Percentiles rank a stretch among this genome's conserved stretches.
phyloP scores from a whole-genome alignment of 1,284 basidiomycete species.

The Somion occarium region DNA sequence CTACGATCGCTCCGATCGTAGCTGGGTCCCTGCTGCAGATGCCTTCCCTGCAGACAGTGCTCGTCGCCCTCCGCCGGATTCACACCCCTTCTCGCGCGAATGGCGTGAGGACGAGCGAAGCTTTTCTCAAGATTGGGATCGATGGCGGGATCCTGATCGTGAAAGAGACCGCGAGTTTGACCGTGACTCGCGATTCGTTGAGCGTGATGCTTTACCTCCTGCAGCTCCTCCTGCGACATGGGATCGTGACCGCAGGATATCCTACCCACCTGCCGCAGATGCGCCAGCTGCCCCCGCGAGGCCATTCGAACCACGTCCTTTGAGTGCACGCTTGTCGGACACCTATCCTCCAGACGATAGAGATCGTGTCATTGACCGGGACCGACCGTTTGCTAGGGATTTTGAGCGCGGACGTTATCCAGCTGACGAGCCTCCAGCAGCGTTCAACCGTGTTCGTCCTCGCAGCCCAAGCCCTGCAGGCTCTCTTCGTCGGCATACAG shows the following conservation, averaged over 20 bases:
- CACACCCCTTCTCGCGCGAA: conserved; percentile 16
- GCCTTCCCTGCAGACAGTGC: conserved; percentile 15
- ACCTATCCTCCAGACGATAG: conserved; percentile 11
- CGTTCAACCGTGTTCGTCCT: conserved; percentile 24
- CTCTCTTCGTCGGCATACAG: conserved; percentile 14
- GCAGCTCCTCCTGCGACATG: conserved; percentile 12
- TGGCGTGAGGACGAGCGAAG: conserved; percentile 23
- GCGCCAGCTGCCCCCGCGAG: conserved; percentile 15
- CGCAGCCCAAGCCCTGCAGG: conserved; percentile 28
- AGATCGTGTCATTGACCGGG: conserved; percentile 2
- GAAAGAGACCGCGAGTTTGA: conserved; percentile 12
- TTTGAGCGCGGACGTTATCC: conserved; percentile 24
- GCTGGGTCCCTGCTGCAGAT: conserved; percentile 22
- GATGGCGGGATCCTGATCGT: conserved; percentile 21
- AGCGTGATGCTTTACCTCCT: conserved; percentile 19
- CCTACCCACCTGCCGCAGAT: conserved; percentile 7
- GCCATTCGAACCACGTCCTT: conserved; percentile 24
- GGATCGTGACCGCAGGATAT: conserved; percentile 27
- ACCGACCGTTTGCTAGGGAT: conserved; percentile 14
- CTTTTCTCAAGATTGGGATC: conserved; percentile 19
- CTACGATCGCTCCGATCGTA: conserved; percentile 15
- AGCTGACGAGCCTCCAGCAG: conserved; percentile 14
- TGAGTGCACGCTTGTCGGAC: conserved; percentile 27
- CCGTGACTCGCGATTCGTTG: conserved; percentile 15
- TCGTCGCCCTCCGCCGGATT: conserved; percentile 14